Conservation (phyloP, 345 rosid genomes). For the Aurinia saxatilis region DNA sequence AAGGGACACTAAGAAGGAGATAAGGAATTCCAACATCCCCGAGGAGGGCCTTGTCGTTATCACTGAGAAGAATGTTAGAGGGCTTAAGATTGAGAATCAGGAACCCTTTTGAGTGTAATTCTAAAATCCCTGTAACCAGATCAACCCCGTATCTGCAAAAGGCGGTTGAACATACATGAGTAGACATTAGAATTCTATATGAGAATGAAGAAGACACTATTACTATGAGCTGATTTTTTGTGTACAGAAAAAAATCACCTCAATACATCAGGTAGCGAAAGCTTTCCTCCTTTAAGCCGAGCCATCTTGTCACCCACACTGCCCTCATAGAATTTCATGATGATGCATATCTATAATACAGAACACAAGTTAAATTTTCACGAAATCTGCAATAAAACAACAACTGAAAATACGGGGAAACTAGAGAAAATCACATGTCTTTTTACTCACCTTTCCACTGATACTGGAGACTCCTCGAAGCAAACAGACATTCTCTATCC, state of each 20-base stretch:
- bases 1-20: constrained; percentile 62
- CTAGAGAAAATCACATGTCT: background rate
- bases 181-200: background rate
- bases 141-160: constrained; percentile 61
- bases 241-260: constrained; percentile 40
- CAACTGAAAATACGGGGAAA: background rate
- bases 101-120: constrained; percentile 60
- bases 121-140: constrained; percentile 62
- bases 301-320: constrained; percentile 85
- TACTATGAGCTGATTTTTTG: background rate
- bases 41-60: constrained; percentile 54
- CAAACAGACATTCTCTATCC: constrained; percentile 42
- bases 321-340: constrained; percentile 88
- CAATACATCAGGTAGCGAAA: constrained; percentile 48
- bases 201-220: background rate
- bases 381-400: background rate
- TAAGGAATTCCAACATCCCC: constrained; percentile 83
- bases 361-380: background rate
- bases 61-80: constrained; percentile 65
- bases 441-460: constrained; percentile 55
- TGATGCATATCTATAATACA: constrained; percentile 51
- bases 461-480: constrained; percentile 71
- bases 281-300: constrained; percentile 73
- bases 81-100: constrained; percentile 80
- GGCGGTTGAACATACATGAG: constrained; percentile 1